Base-by-base conservation (phyloP, 2,329 filamentous ascomycete species). In the Endocalyx cinctus region DNA sequence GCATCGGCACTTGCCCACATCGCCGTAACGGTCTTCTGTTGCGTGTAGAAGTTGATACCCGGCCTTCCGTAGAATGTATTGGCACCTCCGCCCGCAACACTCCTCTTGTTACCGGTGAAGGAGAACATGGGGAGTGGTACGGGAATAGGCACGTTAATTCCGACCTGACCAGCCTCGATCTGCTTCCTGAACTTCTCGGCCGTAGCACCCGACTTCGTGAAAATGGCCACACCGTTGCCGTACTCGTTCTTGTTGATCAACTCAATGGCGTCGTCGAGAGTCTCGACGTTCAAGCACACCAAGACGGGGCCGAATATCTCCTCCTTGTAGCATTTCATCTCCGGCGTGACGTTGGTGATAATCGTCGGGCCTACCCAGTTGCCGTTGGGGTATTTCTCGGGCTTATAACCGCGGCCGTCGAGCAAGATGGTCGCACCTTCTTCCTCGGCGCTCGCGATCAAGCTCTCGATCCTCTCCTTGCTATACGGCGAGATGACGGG, bases 1-100 rank as follows among this genome's bases (percentile, higher is more conserved):
- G 87, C 89, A 66, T 96, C 89, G 54, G 89, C 80, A 41, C 76
- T 79, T 54, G 79, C 79, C 92, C 92, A 98, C 58, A 94, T 66
- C 47, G 87, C 83, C 33, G 92, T 98, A 30, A 98, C 92, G 3
- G 92, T 98, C 84, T 98, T 97, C 57, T 85, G 77, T 67, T 97
- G 92, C 4, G 92, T 98, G 64, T 94, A 97, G 59, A 98, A 98
- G 57, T 85, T 82, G 58, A 98, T 65, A 16, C 90, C 92, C 1
- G 88, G 87, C 63, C 86, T 84, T 47, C 92, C 92, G 64, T 98
- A 98, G 60, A 98, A 97, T 12, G 88, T 94, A 66, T 78, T 94
- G 23, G 86, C 84, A 41, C 92, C 90, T 33, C 89, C 89, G 34
- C 90, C 92, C 1, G 92, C 92, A 37, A 97, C 73, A 54, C 81